Evolutionary conservation across 306 rosid species (phyloP).

Genomic region (Abrus precatorius): DNA sequence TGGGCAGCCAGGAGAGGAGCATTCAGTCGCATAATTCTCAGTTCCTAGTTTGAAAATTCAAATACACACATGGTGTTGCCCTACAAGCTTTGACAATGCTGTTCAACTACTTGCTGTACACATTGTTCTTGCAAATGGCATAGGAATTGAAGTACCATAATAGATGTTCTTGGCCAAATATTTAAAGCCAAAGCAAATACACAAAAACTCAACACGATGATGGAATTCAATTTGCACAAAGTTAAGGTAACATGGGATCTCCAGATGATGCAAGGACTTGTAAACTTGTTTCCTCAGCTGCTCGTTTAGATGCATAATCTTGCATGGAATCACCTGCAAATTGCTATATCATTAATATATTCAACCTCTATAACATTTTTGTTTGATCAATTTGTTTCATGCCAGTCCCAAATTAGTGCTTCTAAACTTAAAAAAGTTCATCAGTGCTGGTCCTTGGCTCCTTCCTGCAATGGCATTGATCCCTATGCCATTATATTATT

Average conservation of each 20-base stretch:
- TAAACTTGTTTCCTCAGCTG: conserved; percentile 74
- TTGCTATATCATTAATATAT: conserved; percentile 35
- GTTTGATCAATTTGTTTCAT: conserved; percentile 32
- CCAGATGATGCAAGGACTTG: conserved; percentile 81
- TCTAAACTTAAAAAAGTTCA: conserved; percentile 2
- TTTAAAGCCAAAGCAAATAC: conserved; percentile 46
- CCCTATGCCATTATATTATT: conserved; percentile 24
- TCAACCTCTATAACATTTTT: conserved; percentile 22
- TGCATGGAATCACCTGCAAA: conserved; percentile 83
- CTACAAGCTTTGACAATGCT: conserved; percentile 61
- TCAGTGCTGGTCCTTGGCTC: not conserved
- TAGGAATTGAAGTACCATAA: conserved; percentile 56
- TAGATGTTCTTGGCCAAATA: conserved; percentile 50
- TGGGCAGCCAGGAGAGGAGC: conserved; percentile 98
- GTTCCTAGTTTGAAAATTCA: conserved; percentile 68
- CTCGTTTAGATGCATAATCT: conserved; percentile 69
- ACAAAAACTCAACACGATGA: conserved; percentile 41
- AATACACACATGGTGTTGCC: conserved; percentile 65
- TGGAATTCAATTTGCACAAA: conserved; percentile 52
- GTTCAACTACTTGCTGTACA: conserved; percentile 78
- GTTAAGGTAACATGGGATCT: conserved; percentile 91
- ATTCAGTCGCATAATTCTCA: conserved; percentile 63
- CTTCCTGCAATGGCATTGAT: conserved; percentile 18
- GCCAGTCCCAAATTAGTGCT: conserved; percentile 23
- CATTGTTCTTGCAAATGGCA: conserved; percentile 66